These are phyloP conservation scores for Simplicillium sp. DNA, from an alignment of 2,329 filamentous ascomycete species.

Conservation along the genomic window DNA sequence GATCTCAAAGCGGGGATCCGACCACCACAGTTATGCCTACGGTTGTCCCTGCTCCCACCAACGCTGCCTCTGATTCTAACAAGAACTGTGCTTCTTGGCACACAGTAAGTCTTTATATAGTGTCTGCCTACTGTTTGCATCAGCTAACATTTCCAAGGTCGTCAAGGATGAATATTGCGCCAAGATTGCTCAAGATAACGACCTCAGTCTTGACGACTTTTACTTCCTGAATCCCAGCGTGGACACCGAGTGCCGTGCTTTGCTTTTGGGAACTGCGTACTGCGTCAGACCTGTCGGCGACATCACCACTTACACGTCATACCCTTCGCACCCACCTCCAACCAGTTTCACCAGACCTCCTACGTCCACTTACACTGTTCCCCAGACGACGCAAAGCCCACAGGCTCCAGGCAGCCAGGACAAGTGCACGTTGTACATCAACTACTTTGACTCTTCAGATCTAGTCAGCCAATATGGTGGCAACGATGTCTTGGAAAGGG, in stretches of 20 bases:
- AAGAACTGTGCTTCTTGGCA: neutral
- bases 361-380: too few relatives aligned
- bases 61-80: neutral
- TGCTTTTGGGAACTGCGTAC: neutral
- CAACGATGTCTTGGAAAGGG: too few relatives aligned
- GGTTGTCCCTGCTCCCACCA: neutral
- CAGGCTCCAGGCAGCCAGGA: too few relatives aligned
- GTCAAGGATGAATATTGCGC: neutral
- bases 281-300: neutral
- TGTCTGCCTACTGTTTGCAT: too few relatives aligned
- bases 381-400: too few relatives aligned
- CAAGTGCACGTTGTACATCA: too few relatives aligned
- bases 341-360: too few relatives aligned
- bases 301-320: neutral
- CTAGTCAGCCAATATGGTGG: too few relatives aligned
- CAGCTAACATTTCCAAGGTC: too few relatives aligned
- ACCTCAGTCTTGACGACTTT: neutral
- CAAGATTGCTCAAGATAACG: neutral
- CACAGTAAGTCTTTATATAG: too few relatives aligned
- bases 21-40: neutral
- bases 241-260: neutral
- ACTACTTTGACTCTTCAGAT: too few relatives aligned
- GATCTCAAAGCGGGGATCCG: too few relatives aligned
- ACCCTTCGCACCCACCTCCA: neutral
- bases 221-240: neutral